Evolutionary conservation across 2,329 filamentous ascomycete genomes (phyloP).

Genomic region (Penicillium janthinellum): DNA sequence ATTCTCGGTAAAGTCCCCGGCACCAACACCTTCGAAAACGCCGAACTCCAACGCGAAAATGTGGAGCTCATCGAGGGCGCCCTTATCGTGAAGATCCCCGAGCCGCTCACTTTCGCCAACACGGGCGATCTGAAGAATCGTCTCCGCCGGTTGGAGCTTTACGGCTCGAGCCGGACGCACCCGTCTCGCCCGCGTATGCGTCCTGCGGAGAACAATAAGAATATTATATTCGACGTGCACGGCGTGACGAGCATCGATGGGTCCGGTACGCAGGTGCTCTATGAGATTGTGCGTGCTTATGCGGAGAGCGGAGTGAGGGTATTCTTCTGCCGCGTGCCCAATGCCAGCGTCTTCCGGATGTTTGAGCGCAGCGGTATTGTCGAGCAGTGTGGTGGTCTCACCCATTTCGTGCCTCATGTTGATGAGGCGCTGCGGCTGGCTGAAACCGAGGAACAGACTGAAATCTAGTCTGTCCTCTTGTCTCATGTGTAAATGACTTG

Average conservation of each 20-base stretch:
- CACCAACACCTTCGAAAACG: slow-evolving; percentile 79
- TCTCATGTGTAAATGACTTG: not conserved
- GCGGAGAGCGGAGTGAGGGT: slow-evolving; percentile 68
- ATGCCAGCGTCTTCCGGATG: slow-evolving; percentile 65
- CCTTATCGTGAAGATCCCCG: slow-evolving; percentile 95
- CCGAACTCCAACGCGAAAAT: slow-evolving; percentile 69
- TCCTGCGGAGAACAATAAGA: slow-evolving; percentile 77
- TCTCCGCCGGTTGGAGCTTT: slow-evolving; percentile 79
- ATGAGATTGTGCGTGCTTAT: slow-evolving; percentile 84
- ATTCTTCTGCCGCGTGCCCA: slow-evolving; percentile 57
- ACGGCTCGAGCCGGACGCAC: slow-evolving; percentile 82
- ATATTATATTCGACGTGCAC: slow-evolving; percentile 95
- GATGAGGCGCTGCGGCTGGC: slow-evolving; percentile 81
- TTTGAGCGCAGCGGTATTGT: slow-evolving; percentile 83
- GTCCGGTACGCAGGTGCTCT: slow-evolving; percentile 86
- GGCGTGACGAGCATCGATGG: slow-evolving; percentile 95
- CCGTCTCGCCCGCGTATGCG: slow-evolving; percentile 82
- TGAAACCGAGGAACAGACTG: slow-evolving; percentile 65
- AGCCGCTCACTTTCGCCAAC: slow-evolving; percentile 95
- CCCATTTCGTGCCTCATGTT: slow-evolving; percentile 79
- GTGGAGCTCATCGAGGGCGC: slow-evolving; percentile 91
- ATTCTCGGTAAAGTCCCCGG: slow-evolving; percentile 88
- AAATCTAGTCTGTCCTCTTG: slow-evolving; percentile 23
- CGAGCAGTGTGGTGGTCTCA: slow-evolving; percentile 73
- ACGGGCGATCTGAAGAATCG: slow-evolving; percentile 88